Evolutionary conservation across 352 stramenopile genomes (phyloP), one percentile per base, ranked within the genome.

Genomic region (Phytophthora pinifolia): DNA sequence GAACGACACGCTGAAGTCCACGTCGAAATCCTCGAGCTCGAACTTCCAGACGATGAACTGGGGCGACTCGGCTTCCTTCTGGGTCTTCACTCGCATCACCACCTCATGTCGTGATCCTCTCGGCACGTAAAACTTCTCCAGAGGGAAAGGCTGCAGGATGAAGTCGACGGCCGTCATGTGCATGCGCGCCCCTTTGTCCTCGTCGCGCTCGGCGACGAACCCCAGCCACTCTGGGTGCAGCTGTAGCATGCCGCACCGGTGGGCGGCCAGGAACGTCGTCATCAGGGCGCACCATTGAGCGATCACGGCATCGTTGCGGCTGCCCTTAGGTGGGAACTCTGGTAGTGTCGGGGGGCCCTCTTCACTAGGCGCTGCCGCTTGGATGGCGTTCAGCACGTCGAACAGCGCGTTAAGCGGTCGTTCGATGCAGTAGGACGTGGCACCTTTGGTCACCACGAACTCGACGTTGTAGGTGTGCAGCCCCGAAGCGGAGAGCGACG

Each of bases 41-140:
- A 94, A 94, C 43, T 86, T 86, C 83, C 83, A 94, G 20, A 91
- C 79, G 43, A 93, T 62, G 52, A 84, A 88, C 31, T 89, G 83
- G 9, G 66, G 59, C 0, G 27, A 14, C 1, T 60, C 15, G 4
- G 54, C 41, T 0, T 64, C 62, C 29, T 72, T 67, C 32, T 65
- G 66, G 4, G 66, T 57, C 9, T 67, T 70, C 25, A 91, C 60
- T n/a, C 77, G 51, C 10, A 88, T 59, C 14, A 54, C 51, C 0
- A 70, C 46, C 37, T 91, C 76, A 49, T 89, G 75, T 6, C 54
- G 56, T 5, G 83, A 86, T 1, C 78, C 79, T 66, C 61, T 67
- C 14, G 70, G 14, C 6, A 70, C 53, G 38, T 63, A 60, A 36
- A 87, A 69, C 56, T 88, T 88, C 46, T 89, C 79, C 49, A 80